A percentile compares a stretch with the other conserved stretches of the same genome.
These are phyloP conservation scores for Hypoxylon fragiforme DNA, from an alignment of 495 filamentous ascomycete species.

Conservation along the genomic window DNA sequence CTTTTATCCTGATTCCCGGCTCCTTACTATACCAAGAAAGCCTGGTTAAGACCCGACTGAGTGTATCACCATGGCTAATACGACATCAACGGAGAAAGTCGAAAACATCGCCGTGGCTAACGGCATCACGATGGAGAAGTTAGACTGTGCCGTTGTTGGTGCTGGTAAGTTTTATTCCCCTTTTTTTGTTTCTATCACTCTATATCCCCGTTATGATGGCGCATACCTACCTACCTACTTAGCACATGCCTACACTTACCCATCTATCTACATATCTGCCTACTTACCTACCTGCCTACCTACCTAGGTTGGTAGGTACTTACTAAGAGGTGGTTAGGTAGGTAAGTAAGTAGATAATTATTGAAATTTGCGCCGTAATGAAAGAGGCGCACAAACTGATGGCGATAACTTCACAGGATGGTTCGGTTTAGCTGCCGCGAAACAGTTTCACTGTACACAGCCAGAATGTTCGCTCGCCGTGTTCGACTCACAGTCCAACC, in stretches of 20 bases:
- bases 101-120: slow-evolving; percentile 8
- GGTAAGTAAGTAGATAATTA: too few relatives aligned
- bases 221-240: too few relatives aligned
- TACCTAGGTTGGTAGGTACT: too few relatives aligned
- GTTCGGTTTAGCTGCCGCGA: slow-evolving; percentile 47
- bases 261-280: too few relatives aligned
- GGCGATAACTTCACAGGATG: slow-evolving; percentile 36
- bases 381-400: slow-evolving; percentile 5
- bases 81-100: slow-evolving; percentile 15
- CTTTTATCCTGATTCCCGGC: slow-evolving; percentile 27
- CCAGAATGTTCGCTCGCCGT: slow-evolving; percentile 43
- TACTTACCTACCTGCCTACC: too few relatives aligned
- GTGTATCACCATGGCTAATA: slow-evolving; percentile 25
- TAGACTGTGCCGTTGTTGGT: slow-evolving; percentile 51
- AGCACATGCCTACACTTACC: too few relatives aligned
- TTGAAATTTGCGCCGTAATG: neutral
- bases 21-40: slow-evolving; percentile 15
- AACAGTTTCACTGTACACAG: slow-evolving; percentile 47
- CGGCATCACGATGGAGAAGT: slow-evolving; percentile 43
- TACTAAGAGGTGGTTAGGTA: too few relatives aligned
- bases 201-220: too few relatives aligned
- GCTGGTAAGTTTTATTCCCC: slow-evolving; percentile 40
- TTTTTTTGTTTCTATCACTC: neutral
- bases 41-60: slow-evolving; percentile 16
- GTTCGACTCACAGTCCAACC: slow-evolving; percentile 42